Percentiles rank a stretch among this genome's conserved stretches.
Conservation (phyloP, 202 grass and related monocot species). For the Carex arenaria region DNA sequence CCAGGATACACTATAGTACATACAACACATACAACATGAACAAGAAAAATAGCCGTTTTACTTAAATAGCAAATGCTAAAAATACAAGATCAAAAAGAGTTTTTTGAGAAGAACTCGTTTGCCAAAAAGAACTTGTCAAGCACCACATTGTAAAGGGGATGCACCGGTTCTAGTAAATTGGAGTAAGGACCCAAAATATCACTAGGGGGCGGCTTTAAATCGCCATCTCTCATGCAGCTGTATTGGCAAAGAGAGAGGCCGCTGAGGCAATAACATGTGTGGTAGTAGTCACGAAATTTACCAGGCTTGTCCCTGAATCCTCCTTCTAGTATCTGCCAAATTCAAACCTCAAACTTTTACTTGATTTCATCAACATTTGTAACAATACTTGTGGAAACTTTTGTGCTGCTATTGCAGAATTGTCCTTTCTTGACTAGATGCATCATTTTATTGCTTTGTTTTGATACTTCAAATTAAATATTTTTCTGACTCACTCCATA, state of each 20-base stretch:
- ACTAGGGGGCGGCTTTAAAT: constrained; percentile 40
- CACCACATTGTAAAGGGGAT: constrained; percentile 74
- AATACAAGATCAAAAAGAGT: not conserved
- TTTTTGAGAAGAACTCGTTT: constrained; percentile 56
- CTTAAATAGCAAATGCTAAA: not conserved
- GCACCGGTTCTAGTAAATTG: constrained; percentile 76
- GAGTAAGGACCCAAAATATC: constrained; percentile 83
- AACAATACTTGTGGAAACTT: not conserved
- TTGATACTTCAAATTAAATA: not conserved
- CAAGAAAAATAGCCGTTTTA: not conserved
- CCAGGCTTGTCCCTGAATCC: constrained; percentile 95
- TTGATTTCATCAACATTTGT: not conserved
- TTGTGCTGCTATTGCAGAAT: not conserved
- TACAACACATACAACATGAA: not conserved
- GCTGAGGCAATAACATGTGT: constrained; percentile 94
- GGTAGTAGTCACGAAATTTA: constrained; percentile 75
- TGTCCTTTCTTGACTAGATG: not conserved
- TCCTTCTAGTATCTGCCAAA: constrained; percentile 67
- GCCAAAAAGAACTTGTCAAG: constrained; percentile 60
- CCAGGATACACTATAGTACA: not conserved
- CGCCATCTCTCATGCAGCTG: constrained; percentile 36
- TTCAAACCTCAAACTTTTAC: not conserved
- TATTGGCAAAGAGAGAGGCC: constrained; percentile 76
- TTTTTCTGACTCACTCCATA: not conserved
- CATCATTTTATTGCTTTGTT: not conserved